phyloP scores from a whole-genome alignment of 306 rosid genomes.

The Pueraria montana region DNA sequence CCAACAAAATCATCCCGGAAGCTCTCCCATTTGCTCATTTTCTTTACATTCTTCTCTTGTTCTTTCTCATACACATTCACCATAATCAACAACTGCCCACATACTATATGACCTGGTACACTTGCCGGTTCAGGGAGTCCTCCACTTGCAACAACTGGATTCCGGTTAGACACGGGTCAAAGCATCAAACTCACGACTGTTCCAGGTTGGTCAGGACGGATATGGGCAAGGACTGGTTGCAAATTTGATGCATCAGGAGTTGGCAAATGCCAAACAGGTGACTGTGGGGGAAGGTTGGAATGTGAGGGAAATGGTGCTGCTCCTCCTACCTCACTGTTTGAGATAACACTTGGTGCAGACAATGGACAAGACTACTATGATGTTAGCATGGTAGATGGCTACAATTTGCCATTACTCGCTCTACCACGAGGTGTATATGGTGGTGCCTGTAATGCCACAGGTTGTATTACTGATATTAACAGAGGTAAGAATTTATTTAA shows the following conservation, averaged over 20 bases:
- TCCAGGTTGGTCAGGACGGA: slow-evolving; percentile 85
- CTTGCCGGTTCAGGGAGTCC: slow-evolving; percentile 72
- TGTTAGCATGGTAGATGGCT: slow-evolving; percentile 83
- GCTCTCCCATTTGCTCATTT: slow-evolving; percentile 30
- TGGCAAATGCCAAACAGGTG: slow-evolving; percentile 82
- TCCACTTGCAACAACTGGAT: slow-evolving; percentile 65
- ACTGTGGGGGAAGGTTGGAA: slow-evolving; percentile 83
- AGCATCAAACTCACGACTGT: slow-evolving; percentile 56
- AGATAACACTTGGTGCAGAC: slow-evolving; percentile 75
- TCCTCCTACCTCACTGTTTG: slow-evolving; percentile 84
- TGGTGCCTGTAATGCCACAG: slow-evolving; percentile 74
- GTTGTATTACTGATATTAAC: slow-evolving; percentile 74
- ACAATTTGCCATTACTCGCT: slow-evolving; percentile 75
- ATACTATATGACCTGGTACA: slow-evolving; percentile 84
- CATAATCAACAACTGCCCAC: slow-evolving; percentile 71
- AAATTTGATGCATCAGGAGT: slow-evolving; percentile 68
- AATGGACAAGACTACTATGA: slow-evolving; percentile 72
- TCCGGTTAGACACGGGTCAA: slow-evolving; percentile 60
- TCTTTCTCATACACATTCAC: slow-evolving; percentile 62
- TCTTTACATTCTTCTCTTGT: slow-evolving; percentile 43
- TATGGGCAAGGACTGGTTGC: slow-evolving; percentile 93
- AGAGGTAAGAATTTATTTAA: slow-evolving; percentile 51
- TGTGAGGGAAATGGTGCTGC: slow-evolving; percentile 80
- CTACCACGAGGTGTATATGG: slow-evolving; percentile 59
- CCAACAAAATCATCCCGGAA: slow-evolving; percentile 35